Base-by-base conservation (phyloP, 441 rosid species). In the Euphorbia schlechtendalii region DNA sequence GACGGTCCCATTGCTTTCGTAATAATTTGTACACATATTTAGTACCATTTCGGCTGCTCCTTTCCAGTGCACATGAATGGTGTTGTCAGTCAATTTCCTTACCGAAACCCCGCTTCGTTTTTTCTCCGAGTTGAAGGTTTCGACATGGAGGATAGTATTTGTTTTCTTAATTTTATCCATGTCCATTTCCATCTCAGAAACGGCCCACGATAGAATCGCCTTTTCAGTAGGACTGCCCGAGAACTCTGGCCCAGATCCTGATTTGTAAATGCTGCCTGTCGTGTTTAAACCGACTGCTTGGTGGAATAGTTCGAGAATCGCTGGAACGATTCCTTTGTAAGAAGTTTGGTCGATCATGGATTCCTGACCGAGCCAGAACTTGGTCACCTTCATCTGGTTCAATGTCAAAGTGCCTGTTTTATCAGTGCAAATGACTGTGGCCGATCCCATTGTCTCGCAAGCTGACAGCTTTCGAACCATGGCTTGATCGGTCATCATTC, bases 171-270 rank as follows among this genome's bases (percentile, higher is more conserved):
- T 45, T 36, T 64, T 69, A 57, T 80, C 86, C 83, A 78, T 80
- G 62, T 81, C 86, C 89, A 83, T 77, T 18, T 69, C 79, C 72
- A 89, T 45, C 8, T 83, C 77, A 40, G 75, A 60, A 20, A 86
- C 91, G 13, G 82, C 80, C 96, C 91, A 89, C 48, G 89, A 86
- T n/a, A 89, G 79, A 63, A 89, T 79, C 0, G 96, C 96, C 72
- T 86, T 89, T 71, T 89, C 91, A 12, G 89, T 89, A 64, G 93
- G 91, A 73, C 93, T 86, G 24, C 96, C 96, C 0, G 89, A 86
- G 74, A 86, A 76, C 75, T 85, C 88, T 3, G 71, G 79, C 24
- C 58, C 64, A 11, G 83, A 68, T 41, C 80, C 83, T 52, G 80
- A 67, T 63, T 65, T 74, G 71, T 76, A 81, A 20, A 88, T 80